phyloP scores from a whole-genome alignment of 495 filamentous ascomycete species.

The Aspergillus campestris region DNA sequence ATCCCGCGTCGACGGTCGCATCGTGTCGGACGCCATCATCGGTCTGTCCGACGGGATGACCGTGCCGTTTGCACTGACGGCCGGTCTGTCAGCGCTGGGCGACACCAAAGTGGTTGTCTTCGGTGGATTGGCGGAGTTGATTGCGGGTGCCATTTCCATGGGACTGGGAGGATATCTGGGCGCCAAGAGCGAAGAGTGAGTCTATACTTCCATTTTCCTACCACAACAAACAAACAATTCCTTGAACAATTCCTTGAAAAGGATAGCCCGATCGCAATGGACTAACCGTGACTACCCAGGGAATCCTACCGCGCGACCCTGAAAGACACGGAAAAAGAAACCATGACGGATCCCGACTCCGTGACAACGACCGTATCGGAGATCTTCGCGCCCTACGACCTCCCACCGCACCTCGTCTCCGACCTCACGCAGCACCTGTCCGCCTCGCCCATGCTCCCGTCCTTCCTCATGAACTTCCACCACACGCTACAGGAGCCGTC shows the following conservation, averaged over 20 bases:
- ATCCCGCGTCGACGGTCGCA: slow-evolving; percentile 36
- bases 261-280: not conserved
- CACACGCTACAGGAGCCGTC: slow-evolving; percentile 45
- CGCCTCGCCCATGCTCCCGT: slow-evolving; percentile 38
- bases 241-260: not conserved
- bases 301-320: slow-evolving; percentile 46
- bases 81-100: slow-evolving; percentile 45
- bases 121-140: slow-evolving; percentile 49
- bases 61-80: slow-evolving; percentile 52
- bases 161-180: slow-evolving; percentile 55
- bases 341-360: slow-evolving; percentile 26
- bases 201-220: slow-evolving; percentile 1
- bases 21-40: slow-evolving; percentile 52
- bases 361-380: slow-evolving; percentile 34
- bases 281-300: slow-evolving; percentile 16
- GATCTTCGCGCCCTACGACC: slow-evolving; percentile 47
- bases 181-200: slow-evolving; percentile 59
- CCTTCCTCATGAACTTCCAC: slow-evolving; percentile 52
- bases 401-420: slow-evolving; percentile 37
- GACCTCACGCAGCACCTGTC: slow-evolving; percentile 41
- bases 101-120: slow-evolving; percentile 50
- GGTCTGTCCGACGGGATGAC: slow-evolving; percentile 54
- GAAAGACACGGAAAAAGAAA: slow-evolving; percentile 35
- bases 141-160: slow-evolving; percentile 53
- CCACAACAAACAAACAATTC: not conserved